phyloP scores from a whole-genome alignment of 352 stramenopile species.

The Pythium sp. region DNA sequence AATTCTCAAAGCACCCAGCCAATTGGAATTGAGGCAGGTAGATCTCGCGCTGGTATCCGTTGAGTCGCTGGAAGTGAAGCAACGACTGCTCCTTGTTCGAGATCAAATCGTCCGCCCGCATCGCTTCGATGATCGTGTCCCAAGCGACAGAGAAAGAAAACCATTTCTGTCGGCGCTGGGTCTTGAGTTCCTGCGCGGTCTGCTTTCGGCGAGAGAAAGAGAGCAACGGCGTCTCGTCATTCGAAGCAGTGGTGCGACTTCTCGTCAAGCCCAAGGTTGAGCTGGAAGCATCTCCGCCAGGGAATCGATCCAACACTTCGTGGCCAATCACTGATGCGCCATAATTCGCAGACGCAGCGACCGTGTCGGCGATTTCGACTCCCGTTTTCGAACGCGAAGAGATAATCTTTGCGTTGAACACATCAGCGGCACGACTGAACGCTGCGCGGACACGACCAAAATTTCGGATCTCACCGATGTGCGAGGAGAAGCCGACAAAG shows the following conservation, averaged over 20 bases:
- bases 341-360: constrained; percentile 34
- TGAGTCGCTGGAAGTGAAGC: constrained; percentile 95
- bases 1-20: constrained; percentile 95
- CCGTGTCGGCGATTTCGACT: constrained; percentile 40
- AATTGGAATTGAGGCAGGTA: constrained; percentile 98
- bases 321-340: constrained; percentile 41
- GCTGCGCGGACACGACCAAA: constrained; percentile 81
- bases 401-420: constrained; percentile 88
- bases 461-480: constrained; percentile 96
- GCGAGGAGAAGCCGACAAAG: constrained; percentile 95
- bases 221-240: constrained; percentile 73
- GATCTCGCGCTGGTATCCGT: constrained; percentile 96
- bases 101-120: constrained; percentile 91
- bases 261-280: constrained; percentile 18
- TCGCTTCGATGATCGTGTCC: constrained; percentile 97
- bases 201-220: constrained; percentile 87
- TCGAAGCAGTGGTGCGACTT: constrained; percentile 16
- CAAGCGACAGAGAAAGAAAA: constrained; percentile 97
- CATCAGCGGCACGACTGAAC: constrained; percentile 85
- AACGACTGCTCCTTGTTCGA: constrained; percentile 86
- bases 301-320: constrained; percentile 58
- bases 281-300: constrained; percentile 28
- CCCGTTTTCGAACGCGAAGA: constrained; percentile 73
- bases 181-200: constrained; percentile 74
- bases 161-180: constrained; percentile 97